phyloP scores from a whole-genome alignment of 2,329 filamentous ascomycete species.

The Amphichorda felina region DNA sequence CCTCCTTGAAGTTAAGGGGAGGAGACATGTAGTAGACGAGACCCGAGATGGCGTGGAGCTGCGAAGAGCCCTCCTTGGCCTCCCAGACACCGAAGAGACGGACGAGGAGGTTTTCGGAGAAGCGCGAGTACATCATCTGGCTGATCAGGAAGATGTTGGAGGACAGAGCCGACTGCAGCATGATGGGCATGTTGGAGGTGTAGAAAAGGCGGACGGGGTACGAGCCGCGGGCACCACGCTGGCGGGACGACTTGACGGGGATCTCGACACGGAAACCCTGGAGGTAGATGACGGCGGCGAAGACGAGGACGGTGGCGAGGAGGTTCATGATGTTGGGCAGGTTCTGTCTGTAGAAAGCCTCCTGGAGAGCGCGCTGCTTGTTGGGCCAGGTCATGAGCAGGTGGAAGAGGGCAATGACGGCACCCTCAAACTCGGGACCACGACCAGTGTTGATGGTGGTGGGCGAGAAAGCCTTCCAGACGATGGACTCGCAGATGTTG shows the following conservation, averaged over 20 bases:
- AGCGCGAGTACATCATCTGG: constrained; percentile 98
- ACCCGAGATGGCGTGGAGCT: constrained; percentile 87
- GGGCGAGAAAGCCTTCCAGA: constrained; percentile 99
- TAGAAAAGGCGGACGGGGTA: constrained; percentile 99
- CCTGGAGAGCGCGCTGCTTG: constrained; percentile 96
- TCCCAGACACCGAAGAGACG: constrained; percentile 98
- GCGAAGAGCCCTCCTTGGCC: constrained; percentile 87
- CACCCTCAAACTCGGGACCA: constrained; percentile 97
- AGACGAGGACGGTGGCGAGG: constrained; percentile 82
- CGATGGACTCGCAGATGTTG: constrained; percentile 99
- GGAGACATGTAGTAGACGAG: constrained; percentile 99
- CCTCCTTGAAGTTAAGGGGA: constrained; percentile 93
- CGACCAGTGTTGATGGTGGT: constrained; percentile 99
- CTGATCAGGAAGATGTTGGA: constrained; percentile 99
- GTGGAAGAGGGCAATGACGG: constrained; percentile 95
- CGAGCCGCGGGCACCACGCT: constrained; percentile 95
- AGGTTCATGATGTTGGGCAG: constrained; percentile 99
- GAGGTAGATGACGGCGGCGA: constrained; percentile 96
- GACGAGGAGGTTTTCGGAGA: constrained; percentile 97
- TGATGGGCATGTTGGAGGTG: constrained; percentile 99
- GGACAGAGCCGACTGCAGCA: constrained; percentile 96
- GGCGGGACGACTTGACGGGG: constrained; percentile 97
- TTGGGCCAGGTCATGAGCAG: constrained; percentile 97
- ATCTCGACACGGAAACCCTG: constrained; percentile 99
- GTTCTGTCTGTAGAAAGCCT: constrained; percentile 99